Percentiles rank a stretch among this genome's conserved stretches.
Evolutionary conservation across 805 yeast species (phyloP).

Genomic region (Zygosaccharomyces bisporus): DNA sequence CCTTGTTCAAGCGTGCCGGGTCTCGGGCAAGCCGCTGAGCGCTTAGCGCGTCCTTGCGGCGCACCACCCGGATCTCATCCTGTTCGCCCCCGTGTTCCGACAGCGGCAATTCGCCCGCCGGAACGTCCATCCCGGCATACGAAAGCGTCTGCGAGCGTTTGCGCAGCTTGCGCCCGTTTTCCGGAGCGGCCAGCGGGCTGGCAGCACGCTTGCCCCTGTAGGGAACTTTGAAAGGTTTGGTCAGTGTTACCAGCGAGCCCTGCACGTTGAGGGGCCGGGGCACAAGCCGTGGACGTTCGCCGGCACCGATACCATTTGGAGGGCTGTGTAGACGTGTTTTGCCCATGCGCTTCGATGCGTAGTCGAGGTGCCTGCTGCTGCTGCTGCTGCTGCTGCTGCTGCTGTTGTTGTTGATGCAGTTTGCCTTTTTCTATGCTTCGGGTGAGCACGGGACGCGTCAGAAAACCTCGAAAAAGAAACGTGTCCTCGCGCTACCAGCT

Average conservation of each 20-base stretch:
- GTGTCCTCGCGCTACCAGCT: too few species aligned
- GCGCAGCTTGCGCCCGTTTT: constrained; percentile 10
- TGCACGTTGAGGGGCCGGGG: constrained; percentile 52
- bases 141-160: constrained; percentile 36
- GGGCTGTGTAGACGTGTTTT: constrained; percentile 39
- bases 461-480: too few species aligned
- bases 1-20: constrained; percentile 31
- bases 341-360: constrained; percentile 2
- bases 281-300: constrained; percentile 60
- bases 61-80: constrained; percentile 1
- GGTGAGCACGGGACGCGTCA: too few species aligned
- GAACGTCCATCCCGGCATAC: constrained; percentile 40
- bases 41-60: constrained; percentile 54
- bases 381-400: too few species aligned
- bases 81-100: constrained; percentile 10
- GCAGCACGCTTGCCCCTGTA: constrained; percentile 34
- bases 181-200: constrained; percentile 11
- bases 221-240: constrained; percentile 69
- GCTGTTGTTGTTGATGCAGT: too few species aligned
- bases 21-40: constrained; percentile 49
- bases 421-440: not conserved
- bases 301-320: constrained; percentile 55
- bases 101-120: constrained; percentile 21
- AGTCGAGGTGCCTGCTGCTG: too few species aligned
- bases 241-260: constrained; percentile 50